phyloP scores from a whole-genome alignment of 192 early-diverging fungal genomes.

The Endogone sp. region DNA sequence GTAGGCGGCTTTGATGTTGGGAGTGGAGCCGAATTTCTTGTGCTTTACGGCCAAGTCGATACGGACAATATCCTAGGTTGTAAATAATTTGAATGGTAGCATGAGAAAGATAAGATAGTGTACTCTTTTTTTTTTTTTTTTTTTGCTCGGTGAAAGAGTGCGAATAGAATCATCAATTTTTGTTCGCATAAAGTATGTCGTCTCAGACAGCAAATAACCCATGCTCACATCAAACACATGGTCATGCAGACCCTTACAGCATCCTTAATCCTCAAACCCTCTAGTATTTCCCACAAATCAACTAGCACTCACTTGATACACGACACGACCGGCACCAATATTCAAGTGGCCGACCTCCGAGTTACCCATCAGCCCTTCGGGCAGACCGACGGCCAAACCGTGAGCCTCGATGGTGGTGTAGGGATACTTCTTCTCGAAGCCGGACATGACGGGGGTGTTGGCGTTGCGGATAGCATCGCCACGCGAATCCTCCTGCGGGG shows the following conservation, averaged over 20 bases:
- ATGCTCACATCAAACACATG: no score
- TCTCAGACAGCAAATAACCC: no score
- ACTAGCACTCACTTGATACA: constrained; percentile 76
- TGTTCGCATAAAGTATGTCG: no score
- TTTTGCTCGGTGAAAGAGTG: no score
- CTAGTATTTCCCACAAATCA: neutral
- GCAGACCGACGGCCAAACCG: constrained; percentile 92
- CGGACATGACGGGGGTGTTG: constrained; percentile 89
- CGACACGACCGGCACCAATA: constrained; percentile 98
- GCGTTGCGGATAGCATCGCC: constrained; percentile 96
- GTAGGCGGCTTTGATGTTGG: constrained; percentile 77
- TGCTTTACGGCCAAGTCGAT: constrained; percentile 92
- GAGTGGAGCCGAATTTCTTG: constrained; percentile 71
- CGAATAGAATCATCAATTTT: no score
- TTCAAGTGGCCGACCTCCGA: constrained; percentile 99
- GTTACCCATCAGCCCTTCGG: constrained; percentile 99
- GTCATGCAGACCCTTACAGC: neutral
- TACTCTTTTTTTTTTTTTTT: no score
- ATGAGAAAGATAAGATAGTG: no score
- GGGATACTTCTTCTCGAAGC: constrained; percentile 68
- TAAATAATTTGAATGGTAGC: no score
- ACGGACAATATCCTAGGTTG: constrained; percentile 88
- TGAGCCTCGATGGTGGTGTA: constrained; percentile 86
- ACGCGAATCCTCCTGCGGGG: constrained; percentile 52
- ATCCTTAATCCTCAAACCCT: neutral